phyloP scores from a whole-genome alignment of 1,139 yeast genomes.

The Suhomyces guaymorum region DNA sequence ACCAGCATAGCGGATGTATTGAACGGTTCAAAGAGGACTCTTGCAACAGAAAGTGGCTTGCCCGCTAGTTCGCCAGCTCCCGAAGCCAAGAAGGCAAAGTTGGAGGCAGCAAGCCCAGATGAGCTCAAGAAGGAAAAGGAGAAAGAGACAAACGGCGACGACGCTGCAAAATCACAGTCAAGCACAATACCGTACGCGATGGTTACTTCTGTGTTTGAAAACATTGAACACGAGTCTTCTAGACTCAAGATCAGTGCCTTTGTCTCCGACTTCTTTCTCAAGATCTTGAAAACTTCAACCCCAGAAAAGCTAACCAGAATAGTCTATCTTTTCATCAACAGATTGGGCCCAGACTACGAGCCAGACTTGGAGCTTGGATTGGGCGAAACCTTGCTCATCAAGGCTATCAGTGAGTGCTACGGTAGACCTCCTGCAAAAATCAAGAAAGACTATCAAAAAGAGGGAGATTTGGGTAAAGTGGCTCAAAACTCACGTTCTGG shows the following conservation, averaged over 20 bases:
- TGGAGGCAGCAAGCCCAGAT: no score
- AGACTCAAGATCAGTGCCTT: conserved; percentile 76
- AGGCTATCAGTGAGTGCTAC: conserved; percentile 87
- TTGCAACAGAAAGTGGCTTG: no score
- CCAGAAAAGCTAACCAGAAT: conserved; percentile 66
- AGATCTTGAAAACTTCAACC: conserved; percentile 54
- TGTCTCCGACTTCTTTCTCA: conserved; percentile 68
- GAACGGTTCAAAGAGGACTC: no score
- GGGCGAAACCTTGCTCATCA: conserved; percentile 85
- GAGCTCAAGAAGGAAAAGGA: not conserved
- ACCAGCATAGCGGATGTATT: no score
- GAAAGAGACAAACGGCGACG: not conserved
- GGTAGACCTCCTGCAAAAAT: conserved; percentile 76
- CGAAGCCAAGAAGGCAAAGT: no score
- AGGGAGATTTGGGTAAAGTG: conserved; percentile 89
- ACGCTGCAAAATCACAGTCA: not conserved
- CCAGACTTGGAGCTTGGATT: conserved; percentile 85
- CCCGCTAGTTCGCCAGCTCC: no score
- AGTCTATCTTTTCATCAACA: conserved; percentile 80
- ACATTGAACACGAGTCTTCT: conserved; percentile 75
- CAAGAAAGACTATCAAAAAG: conserved; percentile 70
- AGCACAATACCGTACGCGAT: conserved; percentile 57
- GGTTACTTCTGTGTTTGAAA: conserved; percentile 68
- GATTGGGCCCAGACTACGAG: conserved; percentile 94
- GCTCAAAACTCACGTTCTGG: conserved; percentile 82